A percentile compares a stretch with the other conserved stretches of the same genome.
phyloP scores from a whole-genome alignment of 108 stramenopile genomes.

The Stephanodiscus minutulus region DNA sequence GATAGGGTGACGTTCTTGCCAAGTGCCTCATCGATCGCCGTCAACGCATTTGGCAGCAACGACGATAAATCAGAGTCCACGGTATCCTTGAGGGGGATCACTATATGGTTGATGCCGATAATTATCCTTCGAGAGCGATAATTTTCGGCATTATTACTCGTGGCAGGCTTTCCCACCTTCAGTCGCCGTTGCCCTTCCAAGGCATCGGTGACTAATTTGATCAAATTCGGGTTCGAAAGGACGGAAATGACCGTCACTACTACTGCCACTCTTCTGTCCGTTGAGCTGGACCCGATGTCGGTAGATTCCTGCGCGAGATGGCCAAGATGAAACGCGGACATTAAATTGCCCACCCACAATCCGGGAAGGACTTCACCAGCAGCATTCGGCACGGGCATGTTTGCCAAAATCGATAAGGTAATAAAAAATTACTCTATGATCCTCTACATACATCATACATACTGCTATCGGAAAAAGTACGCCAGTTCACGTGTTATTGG shows the following conservation, averaged over 20 bases:
- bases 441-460: no score
- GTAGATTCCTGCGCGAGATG: constrained; percentile 7
- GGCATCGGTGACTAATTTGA: constrained; percentile 16
- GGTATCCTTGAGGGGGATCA: constrained; percentile 27
- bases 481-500: no score
- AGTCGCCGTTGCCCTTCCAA: constrained; percentile 21
- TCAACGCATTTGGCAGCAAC: constrained; percentile 12
- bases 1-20: neutral
- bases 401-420: no score
- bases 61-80: constrained; percentile 35
- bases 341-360: constrained; percentile 41
- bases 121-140: neutral
- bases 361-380: constrained; percentile 38
- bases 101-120: constrained; percentile 17
- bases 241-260: constrained; percentile 38
- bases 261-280: neutral
- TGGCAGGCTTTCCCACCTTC: neutral
- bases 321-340: constrained; percentile 15
- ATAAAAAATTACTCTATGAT: no score
- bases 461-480: no score
- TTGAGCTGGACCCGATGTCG: neutral
- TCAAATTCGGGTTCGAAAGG: constrained; percentile 25
- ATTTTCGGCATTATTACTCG: neutral
- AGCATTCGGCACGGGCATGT: neutral
- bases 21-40: constrained; percentile 36